Evolutionary conservation across 176 grass and related monocot species (phyloP).

Genomic region (Avena atlantica): DNA sequence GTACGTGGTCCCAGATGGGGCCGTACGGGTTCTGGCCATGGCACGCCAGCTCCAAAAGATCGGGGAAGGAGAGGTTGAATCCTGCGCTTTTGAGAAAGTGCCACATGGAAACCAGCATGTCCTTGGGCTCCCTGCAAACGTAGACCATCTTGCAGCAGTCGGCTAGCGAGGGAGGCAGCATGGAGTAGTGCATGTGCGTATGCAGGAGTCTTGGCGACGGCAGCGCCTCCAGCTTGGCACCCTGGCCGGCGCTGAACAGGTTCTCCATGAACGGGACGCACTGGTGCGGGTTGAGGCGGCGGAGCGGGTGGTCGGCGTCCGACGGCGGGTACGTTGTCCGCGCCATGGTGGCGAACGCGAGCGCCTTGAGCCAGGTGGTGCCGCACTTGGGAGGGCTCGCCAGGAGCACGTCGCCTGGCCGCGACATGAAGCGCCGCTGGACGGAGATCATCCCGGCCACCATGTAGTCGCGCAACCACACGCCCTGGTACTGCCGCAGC

Average conservation of each 20-base stretch:
- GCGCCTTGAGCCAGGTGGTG: background rate
- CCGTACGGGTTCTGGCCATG: background rate
- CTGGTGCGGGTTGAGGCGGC: background rate
- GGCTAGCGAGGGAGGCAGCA: conserved; percentile 16
- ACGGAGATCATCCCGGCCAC: background rate
- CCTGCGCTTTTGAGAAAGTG: background rate
- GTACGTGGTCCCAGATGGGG: conserved; percentile 28
- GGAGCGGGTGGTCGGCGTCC: background rate
- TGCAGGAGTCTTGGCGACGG: conserved; percentile 3
- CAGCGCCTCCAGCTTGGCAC: background rate
- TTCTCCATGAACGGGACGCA: background rate
- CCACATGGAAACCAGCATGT: conserved; percentile 32
- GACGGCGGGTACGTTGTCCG: background rate
- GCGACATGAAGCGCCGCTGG: background rate
- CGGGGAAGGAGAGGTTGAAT: background rate
- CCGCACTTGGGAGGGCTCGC: background rate
- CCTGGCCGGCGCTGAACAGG: background rate
- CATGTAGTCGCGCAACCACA: background rate
- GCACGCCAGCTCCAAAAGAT: background rate
- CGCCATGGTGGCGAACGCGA: background rate
- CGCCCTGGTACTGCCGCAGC: conserved; percentile 8
- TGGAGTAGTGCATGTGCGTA: conserved; percentile 2
- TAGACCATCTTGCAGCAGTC: conserved; percentile 33
- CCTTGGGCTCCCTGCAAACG: conserved; percentile 43
- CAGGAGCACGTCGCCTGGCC: background rate